Conservation (phyloP, 2,329 filamentous ascomycete species). For the Fusarium denticulatum region DNA sequence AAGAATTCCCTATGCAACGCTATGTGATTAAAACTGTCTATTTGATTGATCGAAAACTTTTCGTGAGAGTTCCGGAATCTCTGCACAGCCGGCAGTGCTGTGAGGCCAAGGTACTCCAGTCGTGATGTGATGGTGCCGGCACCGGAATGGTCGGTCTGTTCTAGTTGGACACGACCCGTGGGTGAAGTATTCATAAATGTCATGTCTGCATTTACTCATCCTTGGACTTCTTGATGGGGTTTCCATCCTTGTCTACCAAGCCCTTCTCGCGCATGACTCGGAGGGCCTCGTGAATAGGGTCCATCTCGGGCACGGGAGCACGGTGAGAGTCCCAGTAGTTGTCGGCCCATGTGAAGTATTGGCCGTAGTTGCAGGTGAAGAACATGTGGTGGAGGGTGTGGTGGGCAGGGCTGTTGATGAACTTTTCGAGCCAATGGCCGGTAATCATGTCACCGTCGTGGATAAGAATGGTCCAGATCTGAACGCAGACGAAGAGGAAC, state of each 20-base stretch:
- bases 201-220: slow-evolving; percentile 35
- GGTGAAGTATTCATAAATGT: neutral
- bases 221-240: slow-evolving; percentile 49
- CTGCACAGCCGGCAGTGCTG: slow-evolving; percentile 9
- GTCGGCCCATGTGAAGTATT: slow-evolving; percentile 61
- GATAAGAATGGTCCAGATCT: slow-evolving; percentile 61
- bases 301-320: slow-evolving; percentile 54
- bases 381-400: slow-evolving; percentile 61
- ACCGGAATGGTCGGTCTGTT: slow-evolving; percentile 26
- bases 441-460: slow-evolving; percentile 61
- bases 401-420: slow-evolving; percentile 59
- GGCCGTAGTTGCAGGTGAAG: slow-evolving; percentile 61
- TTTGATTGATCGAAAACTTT: slow-evolving; percentile 24
- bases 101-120: slow-evolving; percentile 10
- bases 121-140: slow-evolving; percentile 33
- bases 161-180: neutral
- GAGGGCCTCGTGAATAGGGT: slow-evolving; percentile 56
- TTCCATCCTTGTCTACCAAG: slow-evolving; percentile 55
- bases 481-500: slow-evolving; percentile 55
- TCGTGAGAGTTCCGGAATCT: slow-evolving; percentile 23
- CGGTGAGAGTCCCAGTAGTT: slow-evolving; percentile 56
- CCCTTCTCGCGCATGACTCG: slow-evolving; percentile 57
- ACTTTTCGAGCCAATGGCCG: slow-evolving; percentile 57
- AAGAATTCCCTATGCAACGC: slow-evolving; percentile 22
- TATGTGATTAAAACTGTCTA: slow-evolving; percentile 37